These are phyloP conservation scores for Calendula officinalis DNA, from an alignment of 129 eudicot species.

Conservation along the genomic window DNA sequence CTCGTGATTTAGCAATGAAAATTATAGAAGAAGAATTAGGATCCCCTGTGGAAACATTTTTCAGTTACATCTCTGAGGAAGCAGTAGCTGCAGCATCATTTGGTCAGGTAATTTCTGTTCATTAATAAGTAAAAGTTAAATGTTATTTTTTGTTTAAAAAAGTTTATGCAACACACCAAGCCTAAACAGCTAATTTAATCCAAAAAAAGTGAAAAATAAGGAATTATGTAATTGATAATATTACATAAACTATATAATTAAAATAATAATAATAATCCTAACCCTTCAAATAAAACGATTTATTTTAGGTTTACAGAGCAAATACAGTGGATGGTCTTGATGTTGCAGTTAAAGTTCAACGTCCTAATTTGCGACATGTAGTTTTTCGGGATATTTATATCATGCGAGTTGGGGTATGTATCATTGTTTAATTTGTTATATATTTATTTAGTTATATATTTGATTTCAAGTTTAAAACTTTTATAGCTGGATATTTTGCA, in stretches of 20 bases:
- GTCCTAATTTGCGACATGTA: constrained; percentile 80
- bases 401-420: constrained; percentile 94
- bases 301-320: constrained; percentile 77
- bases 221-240: background rate
- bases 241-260: background rate
- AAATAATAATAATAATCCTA: background rate
- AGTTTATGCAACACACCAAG: background rate
- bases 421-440: constrained; percentile 26
- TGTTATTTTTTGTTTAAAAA: background rate
- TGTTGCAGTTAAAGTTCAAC: constrained; percentile 98
- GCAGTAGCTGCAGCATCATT: constrained; percentile 98
- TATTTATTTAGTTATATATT: constrained; percentile 10
- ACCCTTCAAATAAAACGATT: background rate
- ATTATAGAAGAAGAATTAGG: constrained; percentile 94
- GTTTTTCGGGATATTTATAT: constrained; percentile 88
- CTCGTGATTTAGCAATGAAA: constrained; percentile 73
- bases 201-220: too few relatives aligned
- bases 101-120: constrained; percentile 70
- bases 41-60: constrained; percentile 57
- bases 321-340: constrained; percentile 64
- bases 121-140: constrained; percentile 1
- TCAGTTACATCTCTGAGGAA: constrained; percentile 83
- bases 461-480: background rate
- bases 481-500: constrained; percentile 65
- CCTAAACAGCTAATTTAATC: too few relatives aligned